phyloP scores from a whole-genome alignment of 192 early-diverging fungal genomes.

The Powellomyces hirtus region DNA sequence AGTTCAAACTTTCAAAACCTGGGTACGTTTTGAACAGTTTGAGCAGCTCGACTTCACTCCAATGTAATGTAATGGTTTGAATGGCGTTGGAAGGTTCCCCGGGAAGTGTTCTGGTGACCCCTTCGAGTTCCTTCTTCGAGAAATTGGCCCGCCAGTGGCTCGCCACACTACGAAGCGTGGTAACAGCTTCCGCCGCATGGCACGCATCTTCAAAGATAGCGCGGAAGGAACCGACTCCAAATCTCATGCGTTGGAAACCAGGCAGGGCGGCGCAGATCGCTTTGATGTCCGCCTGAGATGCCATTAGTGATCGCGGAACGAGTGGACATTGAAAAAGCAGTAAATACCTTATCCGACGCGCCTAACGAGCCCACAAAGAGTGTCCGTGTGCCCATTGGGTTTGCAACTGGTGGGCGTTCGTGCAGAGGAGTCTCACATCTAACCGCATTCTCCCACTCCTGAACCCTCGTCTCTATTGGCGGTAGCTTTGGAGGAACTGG shows the following conservation, averaged over 20 bases:
- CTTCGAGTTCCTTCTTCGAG: conserved; percentile 21
- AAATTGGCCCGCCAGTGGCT: conserved; percentile 15
- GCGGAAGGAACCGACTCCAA: conserved; percentile 28
- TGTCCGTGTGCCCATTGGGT: conserved; percentile 2
- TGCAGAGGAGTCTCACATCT: no score
- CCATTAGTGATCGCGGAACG: no score
- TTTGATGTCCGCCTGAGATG: conserved; percentile 20
- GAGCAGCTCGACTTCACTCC: neutral
- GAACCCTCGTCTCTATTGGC: no score
- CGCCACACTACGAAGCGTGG: neutral
- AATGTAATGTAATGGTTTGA: neutral
- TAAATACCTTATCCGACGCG: neutral
- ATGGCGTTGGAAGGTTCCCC: neutral
- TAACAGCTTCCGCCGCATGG: conserved; percentile 22
- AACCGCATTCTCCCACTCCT: no score
- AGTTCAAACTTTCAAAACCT: neutral
- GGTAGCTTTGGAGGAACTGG: no score
- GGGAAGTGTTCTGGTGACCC: neutral
- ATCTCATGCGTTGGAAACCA: conserved; percentile 32
- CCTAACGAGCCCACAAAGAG: conserved; percentile 10
- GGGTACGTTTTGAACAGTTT: neutral
- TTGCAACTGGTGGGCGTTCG: neutral
- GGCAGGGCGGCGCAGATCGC: conserved; percentile 13
- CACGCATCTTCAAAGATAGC: conserved; percentile 21
- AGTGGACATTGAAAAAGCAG: neutral